phyloP scores from a whole-genome alignment of 2,329 filamentous ascomycete species.

The Sporothrix pallida region DNA sequence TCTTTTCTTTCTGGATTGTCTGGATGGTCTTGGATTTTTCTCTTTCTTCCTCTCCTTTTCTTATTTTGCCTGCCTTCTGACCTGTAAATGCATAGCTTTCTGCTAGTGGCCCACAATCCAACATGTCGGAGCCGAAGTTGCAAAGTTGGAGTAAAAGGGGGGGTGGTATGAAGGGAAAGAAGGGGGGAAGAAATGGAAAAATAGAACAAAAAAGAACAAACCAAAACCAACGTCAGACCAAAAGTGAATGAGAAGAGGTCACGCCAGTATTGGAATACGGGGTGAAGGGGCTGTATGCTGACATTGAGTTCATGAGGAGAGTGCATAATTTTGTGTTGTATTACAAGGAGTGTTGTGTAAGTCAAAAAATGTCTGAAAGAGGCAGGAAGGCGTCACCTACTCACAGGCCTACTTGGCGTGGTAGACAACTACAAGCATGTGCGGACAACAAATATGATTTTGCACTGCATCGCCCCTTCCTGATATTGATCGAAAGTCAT shows the following conservation, averaged over 20 bases:
- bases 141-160: conserved; percentile 3
- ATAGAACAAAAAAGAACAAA: conserved; percentile 3
- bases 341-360: neutral
- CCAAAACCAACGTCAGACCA: neutral
- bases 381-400: neutral
- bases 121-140: conserved; percentile 14
- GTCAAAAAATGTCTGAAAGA: neutral
- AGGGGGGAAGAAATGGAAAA: neutral
- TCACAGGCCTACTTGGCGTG: neutral
- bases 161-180: neutral
- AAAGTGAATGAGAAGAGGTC: neutral
- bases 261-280: neutral
- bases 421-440: neutral
- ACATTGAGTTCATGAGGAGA: neutral
- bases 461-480: neutral
- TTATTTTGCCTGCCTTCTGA: neutral
- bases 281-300: neutral
- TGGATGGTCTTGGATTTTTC: neutral
- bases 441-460: neutral
- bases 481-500: neutral
- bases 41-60: neutral
- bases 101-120: conserved; percentile 4
- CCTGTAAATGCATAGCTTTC: neutral
- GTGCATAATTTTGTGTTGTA: neutral
- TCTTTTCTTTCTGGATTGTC: neutral